These are phyloP conservation scores for Pichia sp. DNA, from an alignment of 1,139 yeast genomes.

Conservation along the genomic window DNA sequence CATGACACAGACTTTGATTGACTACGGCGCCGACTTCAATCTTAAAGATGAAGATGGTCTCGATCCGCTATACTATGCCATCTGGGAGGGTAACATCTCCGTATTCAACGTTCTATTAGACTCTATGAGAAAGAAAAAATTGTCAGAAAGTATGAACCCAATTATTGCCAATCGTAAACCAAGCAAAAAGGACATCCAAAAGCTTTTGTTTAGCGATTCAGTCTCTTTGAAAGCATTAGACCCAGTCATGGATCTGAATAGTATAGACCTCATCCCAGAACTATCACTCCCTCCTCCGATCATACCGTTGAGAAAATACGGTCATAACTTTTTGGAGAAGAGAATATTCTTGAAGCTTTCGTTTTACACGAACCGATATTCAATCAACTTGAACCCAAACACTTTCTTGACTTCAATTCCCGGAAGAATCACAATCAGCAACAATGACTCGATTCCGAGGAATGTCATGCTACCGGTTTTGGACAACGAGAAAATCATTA, in stretches of 20 bases:
- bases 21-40: slow-evolving; percentile 66
- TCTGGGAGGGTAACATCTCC: slow-evolving; percentile 86
- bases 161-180: not conserved
- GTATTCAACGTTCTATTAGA: slow-evolving; percentile 65
- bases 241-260: slow-evolving; percentile 24
- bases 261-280: slow-evolving; percentile 78
- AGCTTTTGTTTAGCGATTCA: slow-evolving; percentile 1
- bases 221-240: slow-evolving; percentile 11
- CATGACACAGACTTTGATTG: slow-evolving; percentile 67
- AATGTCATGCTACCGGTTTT: slow-evolving; percentile 75
- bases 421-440: slow-evolving; percentile 68
- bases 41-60: slow-evolving; percentile 79
- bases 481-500: slow-evolving; percentile 66
- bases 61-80: slow-evolving; percentile 82
- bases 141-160: not conserved
- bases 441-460: slow-evolving; percentile 78
- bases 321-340: slow-evolving; percentile 90
- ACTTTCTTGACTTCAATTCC: slow-evolving; percentile 44
- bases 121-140: slow-evolving; percentile 27
- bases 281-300: slow-evolving; percentile 93
- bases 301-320: slow-evolving; percentile 86
- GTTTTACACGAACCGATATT: slow-evolving; percentile 56
- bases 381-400: slow-evolving; percentile 50
- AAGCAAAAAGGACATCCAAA: not conserved
- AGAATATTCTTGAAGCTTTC: slow-evolving; percentile 77